Evolutionary conservation across 768 basidiomycete species (phyloP).

Genomic region (Erythrobasidium yunnanense): DNA sequence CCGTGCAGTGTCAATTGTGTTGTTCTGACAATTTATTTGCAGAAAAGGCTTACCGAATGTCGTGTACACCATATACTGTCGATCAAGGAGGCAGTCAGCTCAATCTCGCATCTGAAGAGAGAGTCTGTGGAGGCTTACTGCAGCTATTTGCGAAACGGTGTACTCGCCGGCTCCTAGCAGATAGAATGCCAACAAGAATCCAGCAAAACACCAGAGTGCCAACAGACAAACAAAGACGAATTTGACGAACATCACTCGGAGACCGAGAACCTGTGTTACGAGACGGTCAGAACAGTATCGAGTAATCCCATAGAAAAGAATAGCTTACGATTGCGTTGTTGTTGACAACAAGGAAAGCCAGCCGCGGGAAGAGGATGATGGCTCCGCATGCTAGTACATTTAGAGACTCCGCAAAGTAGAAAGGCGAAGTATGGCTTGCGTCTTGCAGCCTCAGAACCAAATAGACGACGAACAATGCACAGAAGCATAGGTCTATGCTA

Average conservation of each 20-base stretch:
- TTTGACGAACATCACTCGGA: neutral
- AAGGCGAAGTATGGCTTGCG: neutral
- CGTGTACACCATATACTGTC: neutral
- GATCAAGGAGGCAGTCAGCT: neutral
- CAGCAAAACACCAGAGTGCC: neutral
- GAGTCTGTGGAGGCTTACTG: too few species aligned
- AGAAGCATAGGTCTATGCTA: neutral
- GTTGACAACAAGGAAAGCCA: neutral
- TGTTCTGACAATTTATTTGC: too few species aligned
- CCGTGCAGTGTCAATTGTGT: too few species aligned
- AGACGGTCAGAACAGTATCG: too few species aligned
- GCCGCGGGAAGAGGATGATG: slow-evolving; percentile 1
- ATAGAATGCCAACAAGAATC: neutral
- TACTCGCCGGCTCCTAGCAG: neutral
- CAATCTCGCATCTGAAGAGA: too few species aligned
- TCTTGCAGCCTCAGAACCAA: neutral
- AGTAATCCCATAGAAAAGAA: too few species aligned
- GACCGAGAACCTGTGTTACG: neutral
- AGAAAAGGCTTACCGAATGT: neutral
- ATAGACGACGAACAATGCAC: neutral
- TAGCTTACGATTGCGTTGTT: neutral
- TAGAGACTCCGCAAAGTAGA: neutral
- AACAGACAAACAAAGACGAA: neutral
- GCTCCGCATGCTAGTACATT: neutral
- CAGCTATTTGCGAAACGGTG: neutral